Percentiles rank a stretch among this genome's conserved stretches.
Evolutionary conservation across 2,329 filamentous ascomycete species (phyloP).

Genomic region (Cercospora nicotianae): DNA sequence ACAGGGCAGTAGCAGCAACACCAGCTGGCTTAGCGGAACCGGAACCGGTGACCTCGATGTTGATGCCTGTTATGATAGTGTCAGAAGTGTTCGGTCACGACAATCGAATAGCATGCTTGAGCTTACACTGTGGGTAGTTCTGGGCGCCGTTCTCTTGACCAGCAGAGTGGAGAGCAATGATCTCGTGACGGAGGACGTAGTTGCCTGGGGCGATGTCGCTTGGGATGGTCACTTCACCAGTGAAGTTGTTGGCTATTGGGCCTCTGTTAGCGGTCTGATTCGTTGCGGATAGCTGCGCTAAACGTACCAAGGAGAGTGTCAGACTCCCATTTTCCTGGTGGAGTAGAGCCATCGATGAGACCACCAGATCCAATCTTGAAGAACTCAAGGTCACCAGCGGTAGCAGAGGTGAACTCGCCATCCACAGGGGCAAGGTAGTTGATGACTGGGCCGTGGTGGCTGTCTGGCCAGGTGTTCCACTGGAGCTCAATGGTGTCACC

Average conservation of each 20-base stretch:
- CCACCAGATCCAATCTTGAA: constrained; percentile 65
- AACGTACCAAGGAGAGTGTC: constrained; percentile 50
- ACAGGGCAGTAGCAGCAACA: constrained; percentile 55
- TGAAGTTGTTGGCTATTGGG: constrained; percentile 43
- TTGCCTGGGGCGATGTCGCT: constrained; percentile 55
- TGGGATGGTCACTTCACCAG: constrained; percentile 55
- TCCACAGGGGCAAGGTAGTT: constrained; percentile 62
- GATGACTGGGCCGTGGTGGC: constrained; percentile 63
- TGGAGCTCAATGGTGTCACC: constrained; percentile 54
- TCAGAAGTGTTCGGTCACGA: background rate
- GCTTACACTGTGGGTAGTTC: constrained; percentile 42
- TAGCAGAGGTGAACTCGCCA: constrained; percentile 56
- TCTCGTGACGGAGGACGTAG: constrained; percentile 61
- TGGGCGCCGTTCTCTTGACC: constrained; percentile 47
- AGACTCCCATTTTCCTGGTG: constrained; percentile 56
- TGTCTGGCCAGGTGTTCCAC: constrained; percentile 42
- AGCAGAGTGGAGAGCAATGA: constrained; percentile 60
- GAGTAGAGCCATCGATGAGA: constrained; percentile 44
- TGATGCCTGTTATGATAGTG: constrained; percentile 47
- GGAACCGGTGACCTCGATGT: constrained; percentile 59
- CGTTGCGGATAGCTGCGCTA: background rate
- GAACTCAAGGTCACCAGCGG: constrained; percentile 57
- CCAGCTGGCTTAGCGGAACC: constrained; percentile 51
- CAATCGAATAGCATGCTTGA: background rate
- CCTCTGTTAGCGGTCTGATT: background rate